Evolutionary conservation across 139 green algal genomes (phyloP), one percentile per base, ranked within the genome.

Genomic region (Gonium pectorale): DNA sequence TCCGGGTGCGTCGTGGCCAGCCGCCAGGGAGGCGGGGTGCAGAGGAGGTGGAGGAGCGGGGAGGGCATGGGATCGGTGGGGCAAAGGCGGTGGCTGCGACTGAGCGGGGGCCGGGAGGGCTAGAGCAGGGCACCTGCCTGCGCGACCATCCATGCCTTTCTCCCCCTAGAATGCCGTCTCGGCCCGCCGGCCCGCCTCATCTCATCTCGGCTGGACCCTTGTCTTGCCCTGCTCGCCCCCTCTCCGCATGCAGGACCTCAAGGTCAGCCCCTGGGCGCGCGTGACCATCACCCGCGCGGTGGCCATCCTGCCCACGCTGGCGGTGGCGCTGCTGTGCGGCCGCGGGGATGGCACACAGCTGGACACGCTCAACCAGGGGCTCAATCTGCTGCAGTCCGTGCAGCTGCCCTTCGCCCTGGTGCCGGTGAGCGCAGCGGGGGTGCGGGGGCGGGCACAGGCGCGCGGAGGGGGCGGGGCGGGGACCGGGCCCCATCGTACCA

Each of bases 341-440:
- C 6, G 54, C 43, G 37, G 62, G 3, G 33, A 51, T 1, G 64
- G 80, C 41, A 84, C 70, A 35, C 5, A 87, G 17, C 69, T 95
- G 67, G 90, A 93, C 77, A 79, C 72, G 26, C 77, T 95, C 6
- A 95, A 89, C 81, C 75, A 94, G 85, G 67, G 54, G 11, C 80
- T 95, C 24, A 95, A 94, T 83, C 77, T 93, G 40, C 74, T 93
- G 31, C 92, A 94, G 79, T 83, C 60, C 70, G 73, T 95, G 0
- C 87, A 93, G 86, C 90, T 96, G 78, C 93, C 93, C 0, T 95
- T 95, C 85, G 92, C 89, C 19, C 88, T 93, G 37, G 63, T 94
- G 31, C 91, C 89, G 37, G 75, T 94, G 64, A 69, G 68, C 67
- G 9, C 6, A n/a, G 62, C n/a, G n/a, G 31, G 1, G 62, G 62